Base-by-base conservation (phyloP, 1,139 yeast genomes). In the Saccharomyces hybrid region DNA sequence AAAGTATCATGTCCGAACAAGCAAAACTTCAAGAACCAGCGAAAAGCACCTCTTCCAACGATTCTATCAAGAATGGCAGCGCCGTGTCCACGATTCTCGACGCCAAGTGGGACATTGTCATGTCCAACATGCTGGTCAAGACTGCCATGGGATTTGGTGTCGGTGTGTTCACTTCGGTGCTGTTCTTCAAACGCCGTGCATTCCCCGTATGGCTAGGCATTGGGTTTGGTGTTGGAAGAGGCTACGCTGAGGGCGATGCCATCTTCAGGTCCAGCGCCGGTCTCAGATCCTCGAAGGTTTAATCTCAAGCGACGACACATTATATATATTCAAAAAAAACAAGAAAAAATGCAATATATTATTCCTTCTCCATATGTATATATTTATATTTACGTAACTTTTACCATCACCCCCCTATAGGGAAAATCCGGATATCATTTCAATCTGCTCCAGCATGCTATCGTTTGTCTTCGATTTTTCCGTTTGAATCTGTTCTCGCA, bases 131-230 rank as follows among this genome's bases (percentile, higher is more conserved):
- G 59, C 78, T 95, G 64, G 96, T 95, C 65, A 93, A 93, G 75
- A 86, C 97, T 66, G 97, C 97, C n/a, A 80, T 95, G 62, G 99
- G 99, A 54, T 86, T 95, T 63, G 98, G 98, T 59, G 95, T 87
- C 51, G 99, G 99, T 73, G 96, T 95, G 49, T 80, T 91, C 57
- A 87, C 95, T 44, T 88, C 97, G n/a, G 95, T 91, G 51, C 75
- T 95, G 59, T 74, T 93, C 54, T 93, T 93, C 78, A 88, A 80
- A 73, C 88, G 98, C 79, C 86, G 98, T 75, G 80, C 96, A 5
- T 93, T 89, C 82, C 98, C 98, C 54, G 97, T 91, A 50, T 91
- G 97, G 96, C 74, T 91, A 58, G 98, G 98, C 62, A 75, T 89
- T 63, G 99, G 98, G 47, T 91, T 93, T 67, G 99, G 99, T 61